Evolutionary conservation across 2,329 filamentous ascomycete species (phyloP), one percentile per base, ranked within the genome.

Genomic region (Blumeriella jaapii): DNA sequence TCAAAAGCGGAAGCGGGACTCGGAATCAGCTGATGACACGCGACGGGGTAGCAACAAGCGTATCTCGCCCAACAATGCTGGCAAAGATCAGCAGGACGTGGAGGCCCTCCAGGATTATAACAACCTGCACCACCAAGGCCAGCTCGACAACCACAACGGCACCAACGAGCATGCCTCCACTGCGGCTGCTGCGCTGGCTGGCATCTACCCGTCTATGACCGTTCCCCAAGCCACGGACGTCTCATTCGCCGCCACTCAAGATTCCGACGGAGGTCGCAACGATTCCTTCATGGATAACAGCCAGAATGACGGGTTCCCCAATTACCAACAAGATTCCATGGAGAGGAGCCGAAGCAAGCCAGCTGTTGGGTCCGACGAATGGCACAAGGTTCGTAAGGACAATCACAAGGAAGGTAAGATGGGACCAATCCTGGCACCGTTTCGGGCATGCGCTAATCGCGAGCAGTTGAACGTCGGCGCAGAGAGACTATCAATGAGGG

Each of bases 401-500:
- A 98, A 96, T 47, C 91, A 98, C 64, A 98, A 98, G 72, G 89
- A 96, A 69, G 91, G 89, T 91, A 62, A 54, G 71, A 57, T 31
- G 11, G 19, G 16, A 12, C 9, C 16, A 1, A 7, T 18, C 5
- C 14, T n/a, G 16, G 14, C 11, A 20, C 11, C 10, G 12, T 13
- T 23, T 10, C 16, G 51, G 51, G 35, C 49, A 38, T 30, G 10
- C 10, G 17, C 27, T 44, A 56, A 52, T 59, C 12, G 16, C 12
- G 7, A 27, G 6, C 40, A 96, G 91, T 98, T 43, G 91, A 98
- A 62, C 85, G 91, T 41, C 84, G 91, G 40, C 85, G 91, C 28
- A 83, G 91, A 45, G 91, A 98, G 61, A 95, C 91, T 0, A 98
- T 98, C 58, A 98, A 98, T 48, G 91, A 98, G 61, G 91, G 91